phyloP scores from a whole-genome alignment of 805 yeast species.

The Soucietia sequanensis region DNA sequence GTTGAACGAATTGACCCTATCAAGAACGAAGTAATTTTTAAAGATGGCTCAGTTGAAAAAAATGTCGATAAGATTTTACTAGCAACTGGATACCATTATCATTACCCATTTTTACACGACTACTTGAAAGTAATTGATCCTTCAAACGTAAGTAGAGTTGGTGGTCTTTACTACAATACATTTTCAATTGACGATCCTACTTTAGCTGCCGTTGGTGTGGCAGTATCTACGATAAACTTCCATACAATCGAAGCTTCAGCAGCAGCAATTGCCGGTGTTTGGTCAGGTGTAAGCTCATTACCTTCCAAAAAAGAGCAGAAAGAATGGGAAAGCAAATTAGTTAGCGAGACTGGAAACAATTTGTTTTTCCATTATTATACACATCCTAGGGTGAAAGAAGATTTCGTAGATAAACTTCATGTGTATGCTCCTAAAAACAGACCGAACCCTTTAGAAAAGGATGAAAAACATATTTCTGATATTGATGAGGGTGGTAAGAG shows the following conservation, averaged over 20 bases:
- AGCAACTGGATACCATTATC: conserved; percentile 53
- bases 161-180: conserved; percentile 37
- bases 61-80: conserved; percentile 40
- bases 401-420: conserved; percentile 25
- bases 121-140: conserved; percentile 21
- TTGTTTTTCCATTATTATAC: conserved; percentile 36
- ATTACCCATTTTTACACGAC: conserved; percentile 40
- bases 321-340: conserved; percentile 28
- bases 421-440: conserved; percentile 26
- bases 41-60: conserved; percentile 23
- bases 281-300: conserved; percentile 39
- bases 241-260: conserved; percentile 51
- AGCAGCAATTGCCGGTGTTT: conserved; percentile 58
- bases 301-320: conserved; percentile 42
- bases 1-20: conserved; percentile 19
- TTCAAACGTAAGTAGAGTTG: conserved; percentile 28
- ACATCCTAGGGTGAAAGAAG: conserved; percentile 18
- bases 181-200: conserved; percentile 45
- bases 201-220: conserved; percentile 38
- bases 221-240: conserved; percentile 45
- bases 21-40: conserved; percentile 22
- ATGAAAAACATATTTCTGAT: conserved; percentile 22
- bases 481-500: conserved; percentile 15
- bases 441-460: conserved; percentile 26
- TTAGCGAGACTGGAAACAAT: conserved; percentile 17